phyloP scores from a whole-genome alignment of 371 early-diverging fungal species.

The Mucor velutinosus region DNA sequence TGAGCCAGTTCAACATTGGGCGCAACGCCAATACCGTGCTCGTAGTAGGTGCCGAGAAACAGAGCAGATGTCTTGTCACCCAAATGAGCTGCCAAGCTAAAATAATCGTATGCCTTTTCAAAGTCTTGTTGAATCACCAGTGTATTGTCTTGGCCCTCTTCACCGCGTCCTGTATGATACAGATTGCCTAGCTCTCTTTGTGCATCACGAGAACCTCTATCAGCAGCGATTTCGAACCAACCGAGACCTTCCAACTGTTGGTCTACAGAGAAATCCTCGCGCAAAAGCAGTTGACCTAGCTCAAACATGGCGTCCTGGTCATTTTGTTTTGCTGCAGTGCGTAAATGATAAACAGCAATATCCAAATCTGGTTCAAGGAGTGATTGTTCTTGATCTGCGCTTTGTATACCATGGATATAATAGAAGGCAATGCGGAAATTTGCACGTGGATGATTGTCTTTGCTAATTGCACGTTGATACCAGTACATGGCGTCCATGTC shows the following conservation, averaged over 20 bases:
- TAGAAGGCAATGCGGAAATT: conserved; percentile 35
- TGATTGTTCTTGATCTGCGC: background rate
- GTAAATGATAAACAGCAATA: conserved; percentile 28
- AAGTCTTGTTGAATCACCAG: conserved; percentile 28
- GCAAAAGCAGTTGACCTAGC: conserved; percentile 26
- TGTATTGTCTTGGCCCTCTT: background rate
- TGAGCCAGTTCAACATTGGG: conserved; percentile 23
- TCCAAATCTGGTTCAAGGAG: conserved; percentile 18
- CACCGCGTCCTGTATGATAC: conserved; percentile 31
- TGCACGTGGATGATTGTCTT: conserved; percentile 34
- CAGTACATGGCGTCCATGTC: conserved; percentile 34
- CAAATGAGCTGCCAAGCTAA: conserved; percentile 36
- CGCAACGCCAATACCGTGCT: conserved; percentile 38
- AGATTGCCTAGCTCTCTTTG: conserved; percentile 37
- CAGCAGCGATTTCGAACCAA: conserved; percentile 34
- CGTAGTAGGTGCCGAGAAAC: conserved; percentile 39
- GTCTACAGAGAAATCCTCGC: conserved; percentile 9
- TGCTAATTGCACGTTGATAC: conserved; percentile 35
- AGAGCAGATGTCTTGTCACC: conserved; percentile 38
- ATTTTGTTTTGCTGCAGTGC: conserved; percentile 33
- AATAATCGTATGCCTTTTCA: conserved; percentile 34
- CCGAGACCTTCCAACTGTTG: conserved; percentile 23
- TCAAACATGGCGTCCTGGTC: conserved; percentile 44
- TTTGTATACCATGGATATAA: conserved; percentile 29
- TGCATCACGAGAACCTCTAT: conserved; percentile 33